Conservation (phyloP, 169 alveolate genomes). For the Cryptosporidium ryanae region DNA sequence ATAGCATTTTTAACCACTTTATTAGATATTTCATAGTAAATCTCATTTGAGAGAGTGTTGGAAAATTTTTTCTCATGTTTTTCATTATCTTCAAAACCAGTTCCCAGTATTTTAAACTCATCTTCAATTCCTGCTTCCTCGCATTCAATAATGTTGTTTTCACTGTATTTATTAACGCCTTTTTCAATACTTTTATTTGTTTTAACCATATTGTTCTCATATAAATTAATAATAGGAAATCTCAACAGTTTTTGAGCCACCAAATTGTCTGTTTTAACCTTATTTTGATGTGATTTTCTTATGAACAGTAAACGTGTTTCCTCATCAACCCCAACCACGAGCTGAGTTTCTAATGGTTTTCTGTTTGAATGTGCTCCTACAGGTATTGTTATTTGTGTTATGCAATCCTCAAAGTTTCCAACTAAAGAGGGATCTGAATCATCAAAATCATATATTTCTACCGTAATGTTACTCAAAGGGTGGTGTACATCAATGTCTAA, state of each 20-base stretch:
- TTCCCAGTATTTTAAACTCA: not conserved
- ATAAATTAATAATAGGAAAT: conserved; percentile 44
- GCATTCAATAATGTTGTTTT: conserved; percentile 5
- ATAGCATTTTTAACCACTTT: conserved; percentile 49
- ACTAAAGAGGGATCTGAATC: conserved; percentile 49
- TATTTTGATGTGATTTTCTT: conserved; percentile 65
- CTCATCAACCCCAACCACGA: conserved; percentile 41
- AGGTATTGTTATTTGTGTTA: conserved; percentile 44
- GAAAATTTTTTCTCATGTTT: not conserved
- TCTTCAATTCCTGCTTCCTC: not conserved
- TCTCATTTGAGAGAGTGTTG: conserved; percentile 18
- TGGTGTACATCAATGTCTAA: conserved; percentile 66
- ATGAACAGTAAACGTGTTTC: conserved; percentile 47
- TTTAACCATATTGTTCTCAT: not conserved
- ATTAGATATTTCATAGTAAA: conserved; percentile 36
- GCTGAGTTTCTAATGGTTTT: conserved; percentile 39
- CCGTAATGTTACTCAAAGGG: conserved; percentile 35
- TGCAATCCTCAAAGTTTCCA: conserved; percentile 8
- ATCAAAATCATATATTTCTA: conserved; percentile 51
- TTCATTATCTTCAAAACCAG: not conserved
- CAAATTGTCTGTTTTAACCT: conserved; percentile 31
- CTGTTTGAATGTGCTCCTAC: conserved; percentile 57
- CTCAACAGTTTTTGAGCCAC: conserved; percentile 58
- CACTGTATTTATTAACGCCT: not conserved
- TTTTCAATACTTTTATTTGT: not conserved